Conservation (phyloP, 495 filamentous ascomycete genomes). For the Neurospora cerealis region DNA sequence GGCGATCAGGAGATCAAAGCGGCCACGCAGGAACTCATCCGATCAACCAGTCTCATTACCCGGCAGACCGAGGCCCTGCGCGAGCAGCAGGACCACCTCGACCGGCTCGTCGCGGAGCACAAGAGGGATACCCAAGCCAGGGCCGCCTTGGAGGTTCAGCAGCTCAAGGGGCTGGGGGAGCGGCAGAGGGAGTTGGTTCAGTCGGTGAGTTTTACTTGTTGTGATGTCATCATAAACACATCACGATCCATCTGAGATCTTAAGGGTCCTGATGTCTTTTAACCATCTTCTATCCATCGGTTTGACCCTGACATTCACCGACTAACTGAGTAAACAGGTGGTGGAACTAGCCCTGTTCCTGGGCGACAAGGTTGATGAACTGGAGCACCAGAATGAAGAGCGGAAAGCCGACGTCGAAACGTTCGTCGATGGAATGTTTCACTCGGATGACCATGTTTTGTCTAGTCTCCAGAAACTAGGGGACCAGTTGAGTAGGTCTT, state of each 20-base stretch:
- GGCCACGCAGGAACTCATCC: conserved; percentile 35
- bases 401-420: conserved; percentile 17
- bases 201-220: conserved; percentile 14
- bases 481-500: conserved; percentile 22
- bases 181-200: conserved; percentile 21
- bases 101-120: conserved; percentile 22
- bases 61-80: conserved; percentile 33
- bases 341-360: conserved; percentile 31
- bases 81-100: conserved; percentile 33
- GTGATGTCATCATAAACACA: background rate
- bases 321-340: conserved; percentile 15
- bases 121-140: conserved; percentile 18
- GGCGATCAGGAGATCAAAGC: conserved; percentile 30
- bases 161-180: conserved; percentile 20
- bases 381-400: conserved; percentile 26
- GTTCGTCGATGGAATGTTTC: conserved; percentile 27
- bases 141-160: conserved; percentile 17
- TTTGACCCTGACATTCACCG: background rate
- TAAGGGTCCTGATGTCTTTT: background rate
- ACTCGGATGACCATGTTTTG: conserved; percentile 37
- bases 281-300: background rate
- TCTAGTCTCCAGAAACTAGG: conserved; percentile 39
- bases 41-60: conserved; percentile 36
- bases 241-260: background rate
- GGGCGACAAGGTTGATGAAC: conserved; percentile 26